These are phyloP conservation scores for Nicotiana knightiana DNA, from an alignment of 257 asterid genomes.

Conservation along the genomic window DNA sequence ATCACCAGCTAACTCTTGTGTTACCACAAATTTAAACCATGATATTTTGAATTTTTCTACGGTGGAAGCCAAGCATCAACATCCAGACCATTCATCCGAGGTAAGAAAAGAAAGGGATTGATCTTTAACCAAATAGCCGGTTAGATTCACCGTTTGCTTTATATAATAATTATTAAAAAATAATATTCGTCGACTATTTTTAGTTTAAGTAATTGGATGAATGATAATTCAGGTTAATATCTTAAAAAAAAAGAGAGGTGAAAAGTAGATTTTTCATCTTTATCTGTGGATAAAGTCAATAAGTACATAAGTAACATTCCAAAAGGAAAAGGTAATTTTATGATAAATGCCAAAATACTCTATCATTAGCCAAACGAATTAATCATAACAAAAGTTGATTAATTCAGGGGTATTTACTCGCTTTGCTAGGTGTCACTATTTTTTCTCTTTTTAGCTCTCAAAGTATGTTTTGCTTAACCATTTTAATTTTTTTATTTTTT, in stretches of 20 bases:
- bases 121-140: too few species aligned
- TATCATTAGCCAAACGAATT: neutral
- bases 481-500: too few species aligned
- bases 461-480: neutral
- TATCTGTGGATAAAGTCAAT: neutral
- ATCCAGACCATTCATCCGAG: slow-evolving; percentile 61
- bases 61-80: slow-evolving; percentile 28
- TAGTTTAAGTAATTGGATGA: too few species aligned
- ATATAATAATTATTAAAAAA: too few species aligned
- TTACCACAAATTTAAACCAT: slow-evolving; percentile 41
- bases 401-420: neutral
- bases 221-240: too few species aligned
- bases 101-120: slow-evolving; percentile 13
- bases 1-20: slow-evolving; percentile 61
- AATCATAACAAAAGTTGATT: neutral
- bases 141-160: too few species aligned
- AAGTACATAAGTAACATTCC: neutral
- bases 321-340: neutral
- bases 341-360: neutral
- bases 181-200: too few species aligned
- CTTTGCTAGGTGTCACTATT: neutral
- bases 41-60: slow-evolving; percentile 51
- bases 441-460: neutral
- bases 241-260: neutral
- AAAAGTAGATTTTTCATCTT: neutral